Conservation (phyloP, 176 grass and related monocot genomes). For the Tillandsia leiboldiana region DNA sequence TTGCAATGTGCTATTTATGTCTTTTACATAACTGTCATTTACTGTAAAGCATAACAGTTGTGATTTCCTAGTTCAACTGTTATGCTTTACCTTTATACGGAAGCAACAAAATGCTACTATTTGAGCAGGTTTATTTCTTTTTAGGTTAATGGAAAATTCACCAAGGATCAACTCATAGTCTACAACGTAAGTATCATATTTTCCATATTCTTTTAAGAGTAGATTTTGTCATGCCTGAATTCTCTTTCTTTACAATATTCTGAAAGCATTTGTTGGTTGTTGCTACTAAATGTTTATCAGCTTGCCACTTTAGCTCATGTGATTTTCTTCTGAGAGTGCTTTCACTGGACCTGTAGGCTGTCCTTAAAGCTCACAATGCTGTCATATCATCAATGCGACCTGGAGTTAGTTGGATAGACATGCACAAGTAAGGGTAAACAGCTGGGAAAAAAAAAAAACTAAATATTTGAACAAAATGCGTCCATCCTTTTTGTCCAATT, state of each 20-base stretch:
- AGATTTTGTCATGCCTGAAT: not conserved
- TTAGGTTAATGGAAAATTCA: slow-evolving; percentile 96
- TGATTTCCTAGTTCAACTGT: no score
- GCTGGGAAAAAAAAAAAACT: slow-evolving; percentile 1
- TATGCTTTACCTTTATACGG: slow-evolving; percentile 2
- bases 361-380: slow-evolving; percentile 80
- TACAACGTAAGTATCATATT: slow-evolving; percentile 65
- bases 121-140: slow-evolving; percentile 19
- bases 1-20: not conserved
- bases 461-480: slow-evolving; percentile 10
- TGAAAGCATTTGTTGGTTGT: not conserved
- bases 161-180: slow-evolving; percentile 47
- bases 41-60: not conserved
- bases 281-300: not conserved
- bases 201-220: not conserved
- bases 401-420: slow-evolving; percentile 70
- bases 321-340: slow-evolving; percentile 5
- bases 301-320: not conserved
- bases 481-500: not conserved
- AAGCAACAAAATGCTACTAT: slow-evolving; percentile 7
- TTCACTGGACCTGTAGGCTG: slow-evolving; percentile 42
- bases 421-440: slow-evolving; percentile 69
- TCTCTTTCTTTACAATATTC: not conserved
- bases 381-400: slow-evolving; percentile 71
- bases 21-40: not conserved